Evolutionary conservation across 192 early-diverging fungal species (phyloP).

Genomic region (Diversispora epigaea): DNA sequence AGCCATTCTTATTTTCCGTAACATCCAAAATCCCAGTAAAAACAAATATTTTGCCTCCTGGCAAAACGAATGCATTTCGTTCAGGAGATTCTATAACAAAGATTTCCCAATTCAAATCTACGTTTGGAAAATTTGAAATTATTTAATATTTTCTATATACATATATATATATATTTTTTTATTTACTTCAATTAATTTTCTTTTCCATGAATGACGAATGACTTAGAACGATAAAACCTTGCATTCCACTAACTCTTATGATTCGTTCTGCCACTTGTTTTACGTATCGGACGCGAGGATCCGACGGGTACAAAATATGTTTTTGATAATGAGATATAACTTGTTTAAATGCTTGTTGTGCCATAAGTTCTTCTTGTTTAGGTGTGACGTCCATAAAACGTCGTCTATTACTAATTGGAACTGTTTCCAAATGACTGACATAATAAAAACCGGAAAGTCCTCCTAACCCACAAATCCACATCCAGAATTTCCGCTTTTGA

Average conservation of each 20-base stretch:
- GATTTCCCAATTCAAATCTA: constrained; percentile 84
- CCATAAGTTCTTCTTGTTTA: constrained; percentile 61
- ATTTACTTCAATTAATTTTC: neutral
- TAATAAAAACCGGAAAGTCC: constrained; percentile 58
- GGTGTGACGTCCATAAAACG: constrained; percentile 69
- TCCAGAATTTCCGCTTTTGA: constrained; percentile 22
- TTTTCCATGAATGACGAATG: too few species aligned
- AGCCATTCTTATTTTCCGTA: constrained; percentile 73
- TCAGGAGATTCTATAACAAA: constrained; percentile 81
- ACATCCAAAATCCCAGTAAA: constrained; percentile 91
- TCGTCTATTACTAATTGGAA: constrained; percentile 64
- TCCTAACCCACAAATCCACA: constrained; percentile 30
- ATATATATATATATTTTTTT: neutral
- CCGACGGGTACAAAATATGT: constrained; percentile 67
- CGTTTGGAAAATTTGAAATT: neutral
- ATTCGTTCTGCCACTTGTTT: constrained; percentile 66
- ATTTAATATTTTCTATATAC: neutral
- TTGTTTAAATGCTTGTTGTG: constrained; percentile 68
- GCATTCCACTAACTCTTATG: constrained; percentile 69
- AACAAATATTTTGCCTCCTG: constrained; percentile 96
- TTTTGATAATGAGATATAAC: constrained; percentile 63
- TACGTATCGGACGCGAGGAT: constrained; percentile 67
- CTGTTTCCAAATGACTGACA: constrained; percentile 70
- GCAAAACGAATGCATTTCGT: constrained; percentile 92
- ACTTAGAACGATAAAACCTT: constrained; percentile 30